Percentiles rank a stretch among this genome's conserved stretches.
These are phyloP conservation scores for Nematocida ausubeli DNA, from an alignment of 371 early-diverging fungal genomes.

Conservation along the genomic window DNA sequence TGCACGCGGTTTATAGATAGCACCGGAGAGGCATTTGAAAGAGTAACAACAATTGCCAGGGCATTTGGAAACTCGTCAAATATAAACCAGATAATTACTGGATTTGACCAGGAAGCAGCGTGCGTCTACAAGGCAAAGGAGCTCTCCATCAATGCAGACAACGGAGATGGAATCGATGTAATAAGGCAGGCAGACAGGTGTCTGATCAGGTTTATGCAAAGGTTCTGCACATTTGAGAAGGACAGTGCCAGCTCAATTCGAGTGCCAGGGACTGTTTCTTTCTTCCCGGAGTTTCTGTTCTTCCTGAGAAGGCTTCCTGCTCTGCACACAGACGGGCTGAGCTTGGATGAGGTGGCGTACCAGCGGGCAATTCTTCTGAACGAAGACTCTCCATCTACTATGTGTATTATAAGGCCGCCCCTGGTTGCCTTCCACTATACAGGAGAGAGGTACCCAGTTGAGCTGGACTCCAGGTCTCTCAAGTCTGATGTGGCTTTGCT, in stretches of 20 bases:
- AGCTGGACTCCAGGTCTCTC: constrained; percentile 90
- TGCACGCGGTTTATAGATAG: constrained; percentile 63
- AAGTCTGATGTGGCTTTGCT: constrained; percentile 87
- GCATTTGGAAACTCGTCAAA: constrained; percentile 58
- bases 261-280: constrained; percentile 84
- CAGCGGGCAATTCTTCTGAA: constrained; percentile 71
- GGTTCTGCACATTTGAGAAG: constrained; percentile 86
- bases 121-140: constrained; percentile 95
- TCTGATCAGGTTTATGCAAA: constrained; percentile 91
- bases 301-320: constrained; percentile 92
- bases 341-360: constrained; percentile 95
- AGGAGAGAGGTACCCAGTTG: constrained; percentile 80
- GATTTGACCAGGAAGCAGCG: constrained; percentile 97
- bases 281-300: constrained; percentile 99
- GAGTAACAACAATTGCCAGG: constrained; percentile 65
- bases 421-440: constrained; percentile 84
- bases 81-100: constrained; percentile 74
- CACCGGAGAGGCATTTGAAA: constrained; percentile 51
- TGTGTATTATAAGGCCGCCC: constrained; percentile 96
- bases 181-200: constrained; percentile 94
- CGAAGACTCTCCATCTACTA: constrained; percentile 55
- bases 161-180: constrained; percentile 94
- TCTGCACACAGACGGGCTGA: constrained; percentile 94
- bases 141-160: constrained; percentile 87
- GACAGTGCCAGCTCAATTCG: constrained; percentile 86